Evolutionary conservation across 1,284 basidiomycete species (phyloP).

Genomic region (Ceratobasidium papillatum): DNA sequence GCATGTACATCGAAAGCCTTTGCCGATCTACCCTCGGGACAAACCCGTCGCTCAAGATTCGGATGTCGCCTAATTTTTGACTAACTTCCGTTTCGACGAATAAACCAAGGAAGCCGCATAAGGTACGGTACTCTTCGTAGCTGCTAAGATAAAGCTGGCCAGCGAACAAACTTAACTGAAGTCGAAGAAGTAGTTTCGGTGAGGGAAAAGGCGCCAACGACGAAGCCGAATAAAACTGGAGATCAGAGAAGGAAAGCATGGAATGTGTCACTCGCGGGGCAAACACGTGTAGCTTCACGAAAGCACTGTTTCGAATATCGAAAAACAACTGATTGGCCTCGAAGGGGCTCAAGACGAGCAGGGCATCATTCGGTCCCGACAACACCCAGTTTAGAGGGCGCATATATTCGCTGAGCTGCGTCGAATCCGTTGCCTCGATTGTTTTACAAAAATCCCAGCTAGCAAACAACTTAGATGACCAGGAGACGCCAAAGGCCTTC

Average conservation of each 20-base stretch:
- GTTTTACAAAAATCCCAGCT: conserved; percentile 51
- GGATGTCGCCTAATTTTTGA: background rate
- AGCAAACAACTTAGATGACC: background rate
- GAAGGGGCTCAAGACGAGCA: conserved; percentile 56
- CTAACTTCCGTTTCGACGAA: conserved; percentile 41
- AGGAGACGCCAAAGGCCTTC: background rate
- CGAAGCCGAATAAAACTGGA: background rate
- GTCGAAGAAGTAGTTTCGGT: background rate
- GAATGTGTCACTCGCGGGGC: conserved; percentile 53
- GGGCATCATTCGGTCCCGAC: conserved; percentile 45
- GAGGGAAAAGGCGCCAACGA: background rate
- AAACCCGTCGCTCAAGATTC: conserved; percentile 14
- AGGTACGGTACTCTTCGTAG: conserved; percentile 50
- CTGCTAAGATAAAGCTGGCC: conserved; percentile 57
- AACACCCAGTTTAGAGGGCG: conserved; percentile 54
- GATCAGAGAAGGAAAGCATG: conserved; percentile 52
- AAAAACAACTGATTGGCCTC: conserved; percentile 58
- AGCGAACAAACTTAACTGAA: conserved; percentile 57
- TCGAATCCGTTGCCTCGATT: background rate
- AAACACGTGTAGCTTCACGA: conserved; percentile 58
- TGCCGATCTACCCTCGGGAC: background rate
- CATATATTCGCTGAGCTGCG: conserved; percentile 8
- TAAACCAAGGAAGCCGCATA: conserved; percentile 55
- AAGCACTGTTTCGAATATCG: conserved; percentile 50
- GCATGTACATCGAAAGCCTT: background rate